Percentiles rank a stretch among this genome's conserved stretches.
Conservation (phyloP, 805 yeast genomes). For the Zygoascus flipseniorum region DNA sequence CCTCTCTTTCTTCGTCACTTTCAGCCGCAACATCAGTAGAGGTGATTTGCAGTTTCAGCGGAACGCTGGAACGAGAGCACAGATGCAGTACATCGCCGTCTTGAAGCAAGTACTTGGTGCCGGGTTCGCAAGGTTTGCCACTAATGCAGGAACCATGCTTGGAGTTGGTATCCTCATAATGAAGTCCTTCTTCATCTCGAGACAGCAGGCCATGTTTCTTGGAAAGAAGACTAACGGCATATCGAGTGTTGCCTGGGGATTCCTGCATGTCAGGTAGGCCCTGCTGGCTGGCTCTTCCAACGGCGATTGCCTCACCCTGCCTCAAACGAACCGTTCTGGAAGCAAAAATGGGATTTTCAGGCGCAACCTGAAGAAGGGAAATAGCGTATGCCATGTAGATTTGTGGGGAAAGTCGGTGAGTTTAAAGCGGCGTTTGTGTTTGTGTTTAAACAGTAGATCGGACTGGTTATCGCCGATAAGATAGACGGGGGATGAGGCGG, state of each 20-base stretch:
- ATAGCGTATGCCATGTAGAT: background rate
- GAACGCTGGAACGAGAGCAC: background rate
- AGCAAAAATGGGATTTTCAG: background rate
- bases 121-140: background rate
- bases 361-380: background rate
- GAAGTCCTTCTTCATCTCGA: background rate
- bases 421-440: background rate
- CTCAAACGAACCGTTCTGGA: background rate
- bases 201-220: background rate
- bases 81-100: background rate
- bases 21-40: slow-evolving; percentile 1
- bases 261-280: background rate
- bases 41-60: background rate
- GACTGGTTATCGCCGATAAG: background rate
- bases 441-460: background rate
- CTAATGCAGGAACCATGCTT: slow-evolving; percentile 2
- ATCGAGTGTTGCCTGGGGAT: background rate
- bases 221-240: background rate
- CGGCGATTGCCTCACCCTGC: background rate
- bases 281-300: background rate
- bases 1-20: background rate
- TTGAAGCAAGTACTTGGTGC: background rate
- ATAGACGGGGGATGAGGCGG: background rate
- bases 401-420: background rate
- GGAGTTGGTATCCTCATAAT: background rate